Evolutionary conservation across 805 yeast genomes (phyloP), one percentile per base, ranked within the genome.

Genomic region (Blastobotrys attinorum): DNA sequence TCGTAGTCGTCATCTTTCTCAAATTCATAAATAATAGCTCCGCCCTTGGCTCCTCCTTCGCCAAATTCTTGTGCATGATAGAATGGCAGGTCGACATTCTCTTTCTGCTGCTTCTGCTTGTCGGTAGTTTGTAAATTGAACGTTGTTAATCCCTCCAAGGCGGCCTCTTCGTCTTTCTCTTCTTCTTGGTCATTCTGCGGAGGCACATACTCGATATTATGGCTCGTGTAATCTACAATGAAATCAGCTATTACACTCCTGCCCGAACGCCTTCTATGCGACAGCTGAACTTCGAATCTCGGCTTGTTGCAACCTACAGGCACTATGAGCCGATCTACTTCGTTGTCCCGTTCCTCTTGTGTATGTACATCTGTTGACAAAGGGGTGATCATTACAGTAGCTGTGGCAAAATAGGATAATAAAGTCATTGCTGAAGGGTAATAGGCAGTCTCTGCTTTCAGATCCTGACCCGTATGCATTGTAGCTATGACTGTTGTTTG

Each of bases 1-100:
- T 90, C 98, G 58, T 89, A 90, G 62, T 90, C 98, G 60, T 90
- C 98, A 61, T 90, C 97, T 58, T 89, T 86, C 56, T 92, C 97
- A 59, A 80, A 92, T 58, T 92, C 92, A 58, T 90, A 90, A 3
- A 90, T 95, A 52, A 92, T 89, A 1, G 98, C 97, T 16, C 97
- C 96, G 43, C 95, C 96, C 40, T 76, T 66, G 27, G 77, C 75
- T 17, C 82, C 84, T 23, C 71, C 62, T 15, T 69, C 66, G 27
- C 65, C 68, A 10, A 60, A 50, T 45, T 75, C 70, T 57, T 90
- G 97, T 0, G 97, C 97, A 51, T 83, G 84, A 68, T 90, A 66
- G 61, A 71, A 90, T n/a, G 98, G 98, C 47, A 90, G 68, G 39
- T 83, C 94, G 2, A 92, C 96, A 48, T 83, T 79, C 21, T 86